Evolutionary conservation across 768 basidiomycete genomes (phyloP).

Genomic region (Agaricus blazei): DNA sequence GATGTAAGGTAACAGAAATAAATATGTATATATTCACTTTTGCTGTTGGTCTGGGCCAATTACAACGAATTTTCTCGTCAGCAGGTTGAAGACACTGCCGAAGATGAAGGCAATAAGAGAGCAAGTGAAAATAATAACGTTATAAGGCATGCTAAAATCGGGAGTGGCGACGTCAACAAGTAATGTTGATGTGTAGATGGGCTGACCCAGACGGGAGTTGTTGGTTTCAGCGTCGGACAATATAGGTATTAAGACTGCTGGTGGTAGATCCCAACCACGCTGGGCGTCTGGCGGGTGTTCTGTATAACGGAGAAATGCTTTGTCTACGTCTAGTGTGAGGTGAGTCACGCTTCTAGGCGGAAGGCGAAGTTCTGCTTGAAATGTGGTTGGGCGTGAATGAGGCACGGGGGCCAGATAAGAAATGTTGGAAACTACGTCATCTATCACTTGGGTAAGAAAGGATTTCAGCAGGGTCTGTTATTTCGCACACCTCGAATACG

Average conservation of each 20-base stretch:
- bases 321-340: constrained; percentile 70
- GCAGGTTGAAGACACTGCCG: constrained; percentile 83
- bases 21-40: neutral
- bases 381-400: constrained; percentile 69
- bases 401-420: constrained; percentile 64
- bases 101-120: constrained; percentile 91
- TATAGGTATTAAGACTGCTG: constrained; percentile 65
- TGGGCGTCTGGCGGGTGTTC: constrained; percentile 96
- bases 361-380: constrained; percentile 68
- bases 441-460: constrained; percentile 25
- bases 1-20: neutral
- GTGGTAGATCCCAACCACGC: constrained; percentile 90
- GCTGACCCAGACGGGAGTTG: constrained; percentile 12
- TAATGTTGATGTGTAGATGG: constrained; percentile 65
- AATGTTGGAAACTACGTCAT: constrained; percentile 58
- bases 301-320: constrained; percentile 87
- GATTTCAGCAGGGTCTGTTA: neutral
- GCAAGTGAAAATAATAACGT: constrained; percentile 95
- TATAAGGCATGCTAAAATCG: constrained; percentile 99
- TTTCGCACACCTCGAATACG: constrained; percentile 11
- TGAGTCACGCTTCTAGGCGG: constrained; percentile 61
- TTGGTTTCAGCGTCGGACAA: constrained; percentile 13
- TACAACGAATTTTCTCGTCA: constrained; percentile 79
- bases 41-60: constrained; percentile 21
- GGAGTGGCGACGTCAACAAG: constrained; percentile 96